Evolutionary conservation across 2,329 filamentous ascomycete genomes (phyloP), one percentile per base, ranked within the genome.

Genomic region (Zymoseptoria ardabiliae): DNA sequence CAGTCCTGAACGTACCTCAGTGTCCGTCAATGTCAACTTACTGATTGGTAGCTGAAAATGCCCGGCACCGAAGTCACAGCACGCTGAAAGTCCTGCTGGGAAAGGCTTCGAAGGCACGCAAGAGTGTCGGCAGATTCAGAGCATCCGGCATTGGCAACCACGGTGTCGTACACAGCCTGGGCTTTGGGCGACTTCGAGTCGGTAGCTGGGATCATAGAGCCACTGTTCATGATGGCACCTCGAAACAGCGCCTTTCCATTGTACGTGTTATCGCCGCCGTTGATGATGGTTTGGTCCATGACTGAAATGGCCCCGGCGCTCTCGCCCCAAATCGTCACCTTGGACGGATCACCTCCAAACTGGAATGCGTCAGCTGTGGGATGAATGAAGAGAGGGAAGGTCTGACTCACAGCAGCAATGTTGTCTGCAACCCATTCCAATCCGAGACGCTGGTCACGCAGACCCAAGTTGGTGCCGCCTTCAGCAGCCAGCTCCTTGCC

Each of bases 181-280:
- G 80, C 83, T 71, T 90, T 89, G 10, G 77, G 74, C 90, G 19
- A 23, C 17, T 23, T 87, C 0, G 63, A 58, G 91, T 82, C 0
- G 81, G 78, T 53, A 0, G 85, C 79, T 0, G 86, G 86, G 0
- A 83, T 74, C 3, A 87, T 72, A 57, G 80, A 84, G 3, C 88
- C 87, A 2, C 85, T 88, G 74, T 88, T 83, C 88, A 92, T 91
- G 65, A 92, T 91, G 23, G 79, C 88, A 0, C 78, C 88, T 23
- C 86, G 82, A 80, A 93, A 92, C 0, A 93, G 78, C 1, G 85
- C 78, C 67, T 87, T 84, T 55, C 85, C 87, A 2, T 91, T 90
- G 76, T 58, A 58, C n/a, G 57, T 58, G 1, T 85, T 79, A 71
- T 91, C 78, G 7, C 89, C 89, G 45, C 84, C 81, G 65, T 88